Conservation (phyloP, 2,329 filamentous ascomycete species). For the Ophiobolus disseminans region DNA sequence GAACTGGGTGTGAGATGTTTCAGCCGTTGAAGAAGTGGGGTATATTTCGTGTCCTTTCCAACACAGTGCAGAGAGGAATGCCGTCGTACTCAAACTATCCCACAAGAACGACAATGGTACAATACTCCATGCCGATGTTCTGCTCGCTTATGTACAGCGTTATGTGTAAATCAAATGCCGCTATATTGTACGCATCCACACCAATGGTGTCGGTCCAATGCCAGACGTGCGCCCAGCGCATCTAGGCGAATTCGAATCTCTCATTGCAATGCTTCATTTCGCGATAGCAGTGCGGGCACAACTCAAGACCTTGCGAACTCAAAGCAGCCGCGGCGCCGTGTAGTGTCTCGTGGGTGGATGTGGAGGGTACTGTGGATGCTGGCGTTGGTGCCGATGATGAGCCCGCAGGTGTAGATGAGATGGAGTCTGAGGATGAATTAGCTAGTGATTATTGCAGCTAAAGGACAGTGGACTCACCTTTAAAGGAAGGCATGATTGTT, state of each 20-base stretch:
- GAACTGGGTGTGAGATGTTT: too few relatives aligned
- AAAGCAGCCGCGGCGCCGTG: slow-evolving; percentile 29
- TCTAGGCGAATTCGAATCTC: slow-evolving; percentile 33
- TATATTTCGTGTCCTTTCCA: too few relatives aligned
- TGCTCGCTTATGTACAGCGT: too few relatives aligned
- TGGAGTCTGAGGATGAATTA: slow-evolving; percentile 18
- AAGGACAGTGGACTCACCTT: slow-evolving; percentile 13
- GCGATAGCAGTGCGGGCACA: slow-evolving; percentile 37
- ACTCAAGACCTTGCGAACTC: slow-evolving; percentile 30
- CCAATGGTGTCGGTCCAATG: too few relatives aligned
- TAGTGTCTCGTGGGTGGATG: slow-evolving; percentile 30
- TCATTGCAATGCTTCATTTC: slow-evolving; percentile 37
- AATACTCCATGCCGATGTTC: too few relatives aligned
- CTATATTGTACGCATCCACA: too few relatives aligned
- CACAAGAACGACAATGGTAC: too few relatives aligned
- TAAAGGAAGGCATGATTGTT: slow-evolving; percentile 27
- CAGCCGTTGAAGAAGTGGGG: too few relatives aligned
- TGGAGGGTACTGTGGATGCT: slow-evolving; percentile 16
- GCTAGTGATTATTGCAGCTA: slow-evolving; percentile 3
- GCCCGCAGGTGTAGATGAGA: slow-evolving; percentile 32
- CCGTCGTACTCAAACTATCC: too few relatives aligned
- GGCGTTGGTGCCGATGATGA: slow-evolving; percentile 31
- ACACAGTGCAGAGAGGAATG: too few relatives aligned
- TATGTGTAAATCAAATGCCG: too few relatives aligned
- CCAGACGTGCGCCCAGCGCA: too few relatives aligned